Percentiles rank a stretch among this genome's conserved stretches.
phyloP scores from a whole-genome alignment of 306 rosid species.

The Inga leiocalycina region DNA sequence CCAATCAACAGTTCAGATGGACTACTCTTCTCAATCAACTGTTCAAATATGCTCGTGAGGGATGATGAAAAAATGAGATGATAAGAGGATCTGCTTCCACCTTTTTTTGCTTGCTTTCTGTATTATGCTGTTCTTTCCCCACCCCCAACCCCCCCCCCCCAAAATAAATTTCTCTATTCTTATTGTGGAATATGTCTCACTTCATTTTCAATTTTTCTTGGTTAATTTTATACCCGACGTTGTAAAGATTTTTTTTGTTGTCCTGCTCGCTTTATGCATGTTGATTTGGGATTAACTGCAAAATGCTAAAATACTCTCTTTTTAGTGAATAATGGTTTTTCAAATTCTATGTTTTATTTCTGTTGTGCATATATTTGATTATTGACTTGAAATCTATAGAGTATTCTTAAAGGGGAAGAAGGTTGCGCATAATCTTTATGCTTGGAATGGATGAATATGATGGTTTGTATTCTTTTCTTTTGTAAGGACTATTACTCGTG shows the following conservation, averaged over 20 bases:
- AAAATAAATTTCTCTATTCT: background rate
- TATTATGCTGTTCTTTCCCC: background rate
- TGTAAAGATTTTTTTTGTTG: too few relatives aligned
- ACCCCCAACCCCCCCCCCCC: too few relatives aligned
- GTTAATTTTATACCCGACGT: background rate
- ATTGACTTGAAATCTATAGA: background rate
- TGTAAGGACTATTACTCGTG: background rate
- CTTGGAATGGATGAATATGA: constrained; percentile 38
- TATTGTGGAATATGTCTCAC: background rate
- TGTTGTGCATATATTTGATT: background rate
- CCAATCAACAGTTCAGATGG: too few relatives aligned
- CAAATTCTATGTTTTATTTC: background rate
- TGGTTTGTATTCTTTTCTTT: constrained; percentile 40
- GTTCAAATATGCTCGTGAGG: too few relatives aligned
- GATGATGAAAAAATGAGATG: too few relatives aligned
- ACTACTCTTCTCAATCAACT: too few relatives aligned
- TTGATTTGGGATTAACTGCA: background rate
- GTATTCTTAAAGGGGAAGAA: background rate
- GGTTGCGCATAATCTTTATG: background rate
- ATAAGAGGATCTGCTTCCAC: too few relatives aligned
- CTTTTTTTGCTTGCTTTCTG: background rate
- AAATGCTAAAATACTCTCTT: background rate
- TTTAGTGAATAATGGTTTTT: background rate
- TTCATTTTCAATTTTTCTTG: background rate
- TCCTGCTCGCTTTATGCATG: background rate